phyloP scores from a whole-genome alignment of 441 rosid genomes.

The Viola pubescens region DNA sequence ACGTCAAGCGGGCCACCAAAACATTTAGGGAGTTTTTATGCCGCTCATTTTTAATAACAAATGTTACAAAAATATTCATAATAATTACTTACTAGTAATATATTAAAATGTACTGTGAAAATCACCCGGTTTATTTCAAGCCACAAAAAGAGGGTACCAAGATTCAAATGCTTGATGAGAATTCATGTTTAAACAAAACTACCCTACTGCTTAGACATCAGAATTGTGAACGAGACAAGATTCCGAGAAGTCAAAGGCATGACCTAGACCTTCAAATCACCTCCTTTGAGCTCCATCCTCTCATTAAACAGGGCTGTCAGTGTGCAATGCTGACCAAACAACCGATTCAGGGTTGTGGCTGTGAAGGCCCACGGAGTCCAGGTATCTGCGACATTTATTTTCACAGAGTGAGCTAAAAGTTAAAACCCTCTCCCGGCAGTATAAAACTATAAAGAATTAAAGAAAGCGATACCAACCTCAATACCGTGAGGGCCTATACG shows the following conservation, averaged over 20 bases:
- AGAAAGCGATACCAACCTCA: slow-evolving; percentile 44
- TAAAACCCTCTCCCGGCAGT: not conserved
- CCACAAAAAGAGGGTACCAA: too few species aligned
- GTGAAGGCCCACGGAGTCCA: slow-evolving; percentile 40
- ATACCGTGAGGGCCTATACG: slow-evolving; percentile 77
- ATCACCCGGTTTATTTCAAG: too few species aligned
- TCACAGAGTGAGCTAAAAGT: not conserved
- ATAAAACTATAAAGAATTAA: not conserved
- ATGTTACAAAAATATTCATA: too few species aligned
- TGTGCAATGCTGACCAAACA: not conserved
- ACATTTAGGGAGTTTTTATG: too few species aligned
- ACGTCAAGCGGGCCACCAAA: not conserved
- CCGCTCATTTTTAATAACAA: too few species aligned
- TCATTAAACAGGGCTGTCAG: not conserved
- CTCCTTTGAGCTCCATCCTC: not conserved
- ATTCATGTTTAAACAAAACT: too few species aligned
- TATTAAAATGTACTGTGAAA: too few species aligned
- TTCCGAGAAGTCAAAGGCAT: not conserved
- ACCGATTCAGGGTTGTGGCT: slow-evolving; percentile 25
- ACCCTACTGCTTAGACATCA: too few species aligned
- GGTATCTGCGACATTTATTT: slow-evolving; percentile 46
- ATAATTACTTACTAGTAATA: too few species aligned
- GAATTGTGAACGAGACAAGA: too few species aligned
- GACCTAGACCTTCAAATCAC: not conserved
- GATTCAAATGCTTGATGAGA: too few species aligned